phyloP scores from a whole-genome alignment of 2,329 filamentous ascomycete genomes.

The Colletotrichum nymphaeae region DNA sequence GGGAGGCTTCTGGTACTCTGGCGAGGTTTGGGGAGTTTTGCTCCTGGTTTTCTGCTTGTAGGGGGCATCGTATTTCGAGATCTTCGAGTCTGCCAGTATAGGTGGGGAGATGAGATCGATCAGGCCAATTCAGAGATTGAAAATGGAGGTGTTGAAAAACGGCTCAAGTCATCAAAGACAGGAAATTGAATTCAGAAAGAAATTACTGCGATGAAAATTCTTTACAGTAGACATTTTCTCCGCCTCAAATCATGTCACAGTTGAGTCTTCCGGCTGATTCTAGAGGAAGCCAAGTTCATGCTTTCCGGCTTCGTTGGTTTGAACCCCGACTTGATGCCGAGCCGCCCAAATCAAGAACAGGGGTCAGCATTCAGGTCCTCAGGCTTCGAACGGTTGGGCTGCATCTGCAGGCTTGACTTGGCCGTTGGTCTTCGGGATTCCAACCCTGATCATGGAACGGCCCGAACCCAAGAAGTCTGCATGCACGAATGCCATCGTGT shows the following conservation, averaged over 20 bases:
- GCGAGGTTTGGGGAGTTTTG: background rate
- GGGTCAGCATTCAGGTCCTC: background rate
- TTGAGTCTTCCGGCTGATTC: no score
- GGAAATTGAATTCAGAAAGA: no score
- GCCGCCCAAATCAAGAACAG: background rate
- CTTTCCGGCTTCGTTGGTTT: no score
- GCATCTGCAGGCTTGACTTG: background rate
- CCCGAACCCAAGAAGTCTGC: background rate
- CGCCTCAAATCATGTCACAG: no score
- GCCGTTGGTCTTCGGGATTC: background rate
- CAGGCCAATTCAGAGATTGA: background rate
- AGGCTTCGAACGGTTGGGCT: background rate
- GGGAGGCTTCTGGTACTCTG: background rate
- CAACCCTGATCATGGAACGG: background rate
- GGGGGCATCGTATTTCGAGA: background rate
- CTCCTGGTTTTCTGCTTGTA: no score
- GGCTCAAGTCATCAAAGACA: no score
- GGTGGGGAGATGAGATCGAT: background rate
- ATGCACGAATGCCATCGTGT: no score
- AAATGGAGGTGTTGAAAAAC: no score
- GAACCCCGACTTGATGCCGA: no score
- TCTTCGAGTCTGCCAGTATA: background rate
- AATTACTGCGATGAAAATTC: no score
- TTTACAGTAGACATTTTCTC: no score
- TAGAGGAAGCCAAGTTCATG: no score